Conservation (phyloP, 805 yeast species). For the Candida maltosa region DNA sequence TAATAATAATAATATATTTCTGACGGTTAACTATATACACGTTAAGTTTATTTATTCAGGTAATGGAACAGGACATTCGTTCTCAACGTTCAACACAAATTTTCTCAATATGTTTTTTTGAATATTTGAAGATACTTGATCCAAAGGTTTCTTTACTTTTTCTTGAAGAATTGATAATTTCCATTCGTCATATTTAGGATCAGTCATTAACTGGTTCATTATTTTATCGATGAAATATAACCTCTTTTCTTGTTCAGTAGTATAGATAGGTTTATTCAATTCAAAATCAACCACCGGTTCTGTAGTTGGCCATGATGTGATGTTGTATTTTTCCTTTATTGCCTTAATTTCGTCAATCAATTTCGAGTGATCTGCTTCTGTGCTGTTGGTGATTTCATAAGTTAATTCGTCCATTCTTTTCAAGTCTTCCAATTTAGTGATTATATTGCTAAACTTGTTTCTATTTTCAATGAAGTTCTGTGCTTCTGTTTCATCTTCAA, state of each 20-base stretch:
- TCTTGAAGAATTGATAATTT: not conserved
- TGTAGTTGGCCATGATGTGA: conserved; percentile 38
- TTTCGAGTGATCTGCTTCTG: conserved; percentile 5
- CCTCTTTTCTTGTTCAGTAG: conserved; percentile 26
- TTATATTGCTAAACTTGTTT: conserved; percentile 19
- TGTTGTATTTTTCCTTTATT: conserved; percentile 35
- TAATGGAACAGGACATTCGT: conserved; percentile 20
- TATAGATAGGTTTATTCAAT: conserved; percentile 24
- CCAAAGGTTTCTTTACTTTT: conserved; percentile 15
- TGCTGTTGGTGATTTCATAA: conserved; percentile 4
- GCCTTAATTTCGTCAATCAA: conserved; percentile 29
- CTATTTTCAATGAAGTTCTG: conserved; percentile 51
- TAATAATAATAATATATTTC: no score
- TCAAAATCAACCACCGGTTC: conserved; percentile 37
- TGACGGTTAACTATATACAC: not conserved
- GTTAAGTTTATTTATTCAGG: conserved; percentile 2
- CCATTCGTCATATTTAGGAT: conserved; percentile 19
- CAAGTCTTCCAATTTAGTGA: conserved; percentile 36
- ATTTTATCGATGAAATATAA: conserved; percentile 24
- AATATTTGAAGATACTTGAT: conserved; percentile 32
- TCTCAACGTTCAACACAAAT: conserved; percentile 41
- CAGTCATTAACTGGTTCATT: conserved; percentile 28
- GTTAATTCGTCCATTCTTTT: conserved; percentile 24
- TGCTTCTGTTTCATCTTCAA: conserved; percentile 63
- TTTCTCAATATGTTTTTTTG: conserved; percentile 73